Evolutionary conservation across 2,329 filamentous ascomycete species (phyloP), one percentile per base, ranked within the genome.

Genomic region (Talaromyces albobiverticillius): DNA sequence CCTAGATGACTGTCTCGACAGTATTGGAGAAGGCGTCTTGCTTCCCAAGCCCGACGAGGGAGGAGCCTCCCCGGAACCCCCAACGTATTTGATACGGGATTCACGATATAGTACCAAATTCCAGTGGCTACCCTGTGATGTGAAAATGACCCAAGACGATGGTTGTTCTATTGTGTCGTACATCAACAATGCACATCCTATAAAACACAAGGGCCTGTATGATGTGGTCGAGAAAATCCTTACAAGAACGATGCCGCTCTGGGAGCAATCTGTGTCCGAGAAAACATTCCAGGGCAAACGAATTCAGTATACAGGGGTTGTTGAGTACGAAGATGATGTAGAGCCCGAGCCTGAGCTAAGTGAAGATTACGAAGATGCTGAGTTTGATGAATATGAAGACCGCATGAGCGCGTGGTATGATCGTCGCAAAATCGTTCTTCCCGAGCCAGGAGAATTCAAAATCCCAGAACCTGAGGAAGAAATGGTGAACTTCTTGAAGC

Each of bases 131-230:
- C 73, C 75, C 4, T 62, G 66, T 3, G 70, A 78, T 43, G 60
- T 71, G 14, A 56, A 68, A 16, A 59, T 73, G 4, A 57, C 57
- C 10, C 59, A 42, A 3, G 64, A 64, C n/a, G 59, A 58, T 9
- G 48, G 54, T 45, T 64, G 65, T 59, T 57, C 61, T 31, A 67
- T 76, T 46, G 64, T 60, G 2, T 71, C 70, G 32, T 77, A 77
- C 52, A 75, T 77, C 61, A 78, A 77, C 54, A 77, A 77, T 53
- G 61, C 77, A 4, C 73, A 77, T 53, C 75, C 75, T 0, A 51
- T 54, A 3, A 64, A 65, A 14, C 59, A 74, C 53, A 50, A 54
- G 4, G 56, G 64, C 1, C 58, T 77, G 4, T 78, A 77, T 55
- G 53, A 53, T 4, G 50, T 71, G n/a, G 66, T 77, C n/a, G 72